A percentile compares a stretch with the other conserved stretches of the same genome.
These are phyloP conservation scores for Rhizophagus clarus DNA, from an alignment of 192 early-diverging fungal species.

Conservation along the genomic window DNA sequence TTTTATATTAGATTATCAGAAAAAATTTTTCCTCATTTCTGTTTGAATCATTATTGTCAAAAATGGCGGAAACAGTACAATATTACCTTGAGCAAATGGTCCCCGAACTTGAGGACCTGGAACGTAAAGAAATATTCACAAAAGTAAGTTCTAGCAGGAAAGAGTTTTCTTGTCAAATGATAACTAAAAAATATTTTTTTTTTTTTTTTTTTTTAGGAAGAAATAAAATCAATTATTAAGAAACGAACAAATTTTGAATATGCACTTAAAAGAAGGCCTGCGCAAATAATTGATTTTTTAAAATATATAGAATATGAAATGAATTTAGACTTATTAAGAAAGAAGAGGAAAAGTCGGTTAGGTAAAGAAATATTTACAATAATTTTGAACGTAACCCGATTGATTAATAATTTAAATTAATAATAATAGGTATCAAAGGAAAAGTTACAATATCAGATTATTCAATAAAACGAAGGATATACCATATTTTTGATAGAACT, in stretches of 20 bases:
- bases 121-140: conserved; percentile 77
- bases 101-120: conserved; percentile 88
- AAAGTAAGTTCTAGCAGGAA: not conserved
- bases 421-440: conserved; percentile 35
- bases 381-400: not conserved
- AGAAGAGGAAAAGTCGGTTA: conserved; percentile 73
- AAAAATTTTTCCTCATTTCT: too few relatives aligned
- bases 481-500: conserved; percentile 77
- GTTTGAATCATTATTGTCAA: conserved; percentile 2
- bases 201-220: conserved; percentile 49
- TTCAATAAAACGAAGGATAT: conserved; percentile 73
- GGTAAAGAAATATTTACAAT: conserved; percentile 35
- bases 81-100: conserved; percentile 93
- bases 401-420: not conserved
- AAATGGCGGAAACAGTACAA: conserved; percentile 89
- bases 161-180: not conserved
- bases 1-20: too few relatives aligned
- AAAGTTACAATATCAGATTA: conserved; percentile 73
- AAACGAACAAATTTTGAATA: conserved; percentile 90
- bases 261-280: conserved; percentile 75
- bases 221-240: conserved; percentile 87
- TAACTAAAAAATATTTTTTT: too few relatives aligned
- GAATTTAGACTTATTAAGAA: conserved; percentile 83
- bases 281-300: conserved; percentile 77
- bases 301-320: conserved; percentile 93